These are phyloP conservation scores for Debaryomyces sp. DNA, from an alignment of 1,139 yeast species.

Conservation along the genomic window DNA sequence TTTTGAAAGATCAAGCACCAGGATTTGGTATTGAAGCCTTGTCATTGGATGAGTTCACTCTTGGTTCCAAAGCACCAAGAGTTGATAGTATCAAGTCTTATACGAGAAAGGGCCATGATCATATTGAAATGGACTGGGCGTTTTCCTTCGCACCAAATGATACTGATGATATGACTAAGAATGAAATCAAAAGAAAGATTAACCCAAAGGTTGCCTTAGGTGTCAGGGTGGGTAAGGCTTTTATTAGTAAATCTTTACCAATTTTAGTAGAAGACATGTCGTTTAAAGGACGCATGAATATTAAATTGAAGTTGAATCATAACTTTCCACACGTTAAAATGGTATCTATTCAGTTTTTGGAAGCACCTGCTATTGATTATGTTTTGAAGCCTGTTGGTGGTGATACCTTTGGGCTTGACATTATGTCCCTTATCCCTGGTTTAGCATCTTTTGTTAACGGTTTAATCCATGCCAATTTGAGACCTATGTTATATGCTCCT, in stretches of 20 bases:
- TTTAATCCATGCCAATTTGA: slow-evolving; percentile 66
- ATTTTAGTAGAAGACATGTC: slow-evolving; percentile 79
- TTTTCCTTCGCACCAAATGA: slow-evolving; percentile 81
- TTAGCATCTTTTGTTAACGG: slow-evolving; percentile 72
- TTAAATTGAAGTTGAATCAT: slow-evolving; percentile 61
- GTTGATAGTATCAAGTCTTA: slow-evolving; percentile 71
- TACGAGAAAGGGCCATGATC: slow-evolving; percentile 64
- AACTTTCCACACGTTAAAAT: slow-evolving; percentile 74
- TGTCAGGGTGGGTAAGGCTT: slow-evolving; percentile 76
- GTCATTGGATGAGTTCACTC: slow-evolving; percentile 71
- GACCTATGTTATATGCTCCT: slow-evolving; percentile 84
- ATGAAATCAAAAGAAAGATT: slow-evolving; percentile 66
- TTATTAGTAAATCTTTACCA: slow-evolving; percentile 74
- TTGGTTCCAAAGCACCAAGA: slow-evolving; percentile 80
- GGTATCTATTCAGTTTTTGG: slow-evolving; percentile 71
- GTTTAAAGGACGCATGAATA: slow-evolving; percentile 69
- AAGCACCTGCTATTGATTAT: slow-evolving; percentile 77
- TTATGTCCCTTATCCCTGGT: slow-evolving; percentile 83
- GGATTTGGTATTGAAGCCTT: slow-evolving; percentile 79
- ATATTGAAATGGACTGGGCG: slow-evolving; percentile 82
- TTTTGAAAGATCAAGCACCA: slow-evolving; percentile 71
- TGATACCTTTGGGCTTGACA: slow-evolving; percentile 78
- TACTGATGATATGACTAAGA: slow-evolving; percentile 79
- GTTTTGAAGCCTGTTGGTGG: slow-evolving; percentile 88
- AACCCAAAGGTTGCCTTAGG: slow-evolving; percentile 82